These are phyloP conservation scores for Fusarium marasasianum DNA, from an alignment of 2,329 filamentous ascomycete species.

Conservation along the genomic window DNA sequence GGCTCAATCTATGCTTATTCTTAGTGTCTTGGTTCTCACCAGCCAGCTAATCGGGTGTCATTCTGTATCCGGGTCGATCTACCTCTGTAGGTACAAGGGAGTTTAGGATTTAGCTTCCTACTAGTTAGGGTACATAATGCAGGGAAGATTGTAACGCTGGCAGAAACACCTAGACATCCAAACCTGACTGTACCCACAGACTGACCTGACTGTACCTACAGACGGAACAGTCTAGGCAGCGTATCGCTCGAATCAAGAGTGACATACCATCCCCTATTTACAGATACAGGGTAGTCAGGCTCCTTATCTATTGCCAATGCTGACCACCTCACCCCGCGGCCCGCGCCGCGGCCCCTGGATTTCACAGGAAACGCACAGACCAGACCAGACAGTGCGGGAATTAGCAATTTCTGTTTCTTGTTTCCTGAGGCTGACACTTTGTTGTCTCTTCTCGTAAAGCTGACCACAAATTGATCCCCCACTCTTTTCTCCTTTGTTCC, in stretches of 20 bases:
- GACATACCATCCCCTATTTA: neutral
- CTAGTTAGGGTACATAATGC: neutral
- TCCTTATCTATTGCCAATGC: neutral
- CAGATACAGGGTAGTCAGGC: neutral
- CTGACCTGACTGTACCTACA: no score
- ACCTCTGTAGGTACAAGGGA: neutral
- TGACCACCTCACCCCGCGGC: neutral
- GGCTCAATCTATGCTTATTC: neutral
- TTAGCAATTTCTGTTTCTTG: neutral
- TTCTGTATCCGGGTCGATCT: neutral
- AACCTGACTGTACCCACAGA: no score
- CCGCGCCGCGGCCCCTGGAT: neutral
- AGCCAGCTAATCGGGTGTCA: neutral
- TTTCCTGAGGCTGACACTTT: neutral
- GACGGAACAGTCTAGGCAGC: no score
- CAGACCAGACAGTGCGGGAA: neutral
- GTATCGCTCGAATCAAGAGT: neutral
- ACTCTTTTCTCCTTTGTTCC: neutral
- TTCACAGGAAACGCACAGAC: neutral
- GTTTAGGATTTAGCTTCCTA: neutral
- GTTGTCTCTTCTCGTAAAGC: neutral
- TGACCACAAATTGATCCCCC: neutral
- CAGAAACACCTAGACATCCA: neutral
- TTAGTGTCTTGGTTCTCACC: neutral
- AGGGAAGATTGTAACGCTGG: fast-evolving